Base-by-base conservation (phyloP, 345 rosid species). In the Tarenaya hassleriana region DNA sequence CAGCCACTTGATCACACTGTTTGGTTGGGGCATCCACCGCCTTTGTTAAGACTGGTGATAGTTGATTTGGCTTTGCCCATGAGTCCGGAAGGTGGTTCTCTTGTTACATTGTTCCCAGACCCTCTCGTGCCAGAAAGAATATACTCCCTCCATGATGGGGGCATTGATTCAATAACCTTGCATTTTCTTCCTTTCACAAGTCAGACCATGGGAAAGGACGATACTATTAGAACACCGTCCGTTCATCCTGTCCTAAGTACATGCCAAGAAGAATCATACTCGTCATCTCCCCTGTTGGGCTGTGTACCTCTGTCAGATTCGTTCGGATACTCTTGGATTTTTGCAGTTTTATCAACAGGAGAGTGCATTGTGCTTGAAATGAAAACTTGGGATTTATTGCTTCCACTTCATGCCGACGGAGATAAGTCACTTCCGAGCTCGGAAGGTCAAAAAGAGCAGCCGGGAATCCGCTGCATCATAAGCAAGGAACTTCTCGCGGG, bases 181-280 rank as follows among this genome's bases (percentile, higher is more conserved):
- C 91, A 86, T 70, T 94, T 88, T 78, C 95, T 94, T 39, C 97
- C 97, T 46, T 94, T 94, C 70, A 83, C 97, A 2, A 77, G 73
- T 65, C 91, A 88, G 62, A 67, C 68, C 31, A 73, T 56, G 27
- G 97, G 91, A 55, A 83, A 73, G 76, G 94, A 83, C 34, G 88
- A 80, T 50, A 63, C 72, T 31, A 65, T 77, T 55, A 82, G 81
- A 71, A 64, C 81, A 32, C 97, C 97, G 20, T 77, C 95, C 16
- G 94, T 88, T 71, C 79, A 78, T 63, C 88, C 97, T 58, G 86
- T 94, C 37, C 63, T 94, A 38, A 86, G 82, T 67, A 81, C 95
- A 52, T 83, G 95, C 83, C 83, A 66, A 41, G 90, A 76, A 32
- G 88, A 84, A 49, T 69, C 69, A n/a, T n/a, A n/a, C 37, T 61